These are phyloP conservation scores for Crithidia thermophila DNA, from an alignment of 208 protist species.

Conservation along the genomic window DNA sequence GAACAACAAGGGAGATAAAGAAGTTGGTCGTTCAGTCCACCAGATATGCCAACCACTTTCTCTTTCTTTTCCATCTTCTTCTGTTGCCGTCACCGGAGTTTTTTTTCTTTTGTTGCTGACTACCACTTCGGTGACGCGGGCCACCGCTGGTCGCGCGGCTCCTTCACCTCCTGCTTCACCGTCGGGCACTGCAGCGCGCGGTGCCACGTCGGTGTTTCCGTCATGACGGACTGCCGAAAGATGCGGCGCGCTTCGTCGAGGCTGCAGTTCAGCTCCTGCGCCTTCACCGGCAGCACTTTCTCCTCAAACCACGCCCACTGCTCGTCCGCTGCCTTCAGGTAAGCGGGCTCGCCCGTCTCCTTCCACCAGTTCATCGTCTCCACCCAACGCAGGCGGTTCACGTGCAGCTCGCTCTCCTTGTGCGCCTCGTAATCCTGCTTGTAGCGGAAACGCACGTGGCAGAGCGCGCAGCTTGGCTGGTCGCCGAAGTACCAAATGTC, in stretches of 20 bases:
- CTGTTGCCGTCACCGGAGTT: too few relatives aligned
- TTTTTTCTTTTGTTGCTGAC: background rate
- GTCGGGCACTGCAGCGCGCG: conserved; percentile 65
- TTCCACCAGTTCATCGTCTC: conserved; percentile 89
- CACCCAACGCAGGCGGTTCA: conserved; percentile 83
- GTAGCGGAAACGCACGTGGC: conserved; percentile 89
- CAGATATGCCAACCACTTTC: too few relatives aligned
- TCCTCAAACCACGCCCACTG: conserved; percentile 83
- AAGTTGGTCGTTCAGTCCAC: too few relatives aligned
- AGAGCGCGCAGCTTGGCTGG: conserved; percentile 87
- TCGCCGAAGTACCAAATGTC: conserved; percentile 87
- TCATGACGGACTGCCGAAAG: conserved; percentile 62
- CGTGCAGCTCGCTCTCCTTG: conserved; percentile 90
- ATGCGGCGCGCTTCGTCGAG: conserved; percentile 54
- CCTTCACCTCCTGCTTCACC: conserved; percentile 68
- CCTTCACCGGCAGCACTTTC: conserved; percentile 68
- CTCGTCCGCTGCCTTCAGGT: conserved; percentile 40
- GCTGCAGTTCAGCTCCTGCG: conserved; percentile 55
- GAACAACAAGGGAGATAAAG: background rate
- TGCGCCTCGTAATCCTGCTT: conserved; percentile 92
- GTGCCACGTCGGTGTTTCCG: conserved; percentile 73
- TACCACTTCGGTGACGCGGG: conserved; percentile 91
- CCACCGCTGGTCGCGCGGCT: conserved; percentile 91
- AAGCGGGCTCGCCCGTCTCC: conserved; percentile 73
- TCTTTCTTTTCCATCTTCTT: too few relatives aligned